These are phyloP conservation scores for Aspergillus ibericus DNA, from an alignment of 2,329 filamentous ascomycete genomes.

Conservation along the genomic window DNA sequence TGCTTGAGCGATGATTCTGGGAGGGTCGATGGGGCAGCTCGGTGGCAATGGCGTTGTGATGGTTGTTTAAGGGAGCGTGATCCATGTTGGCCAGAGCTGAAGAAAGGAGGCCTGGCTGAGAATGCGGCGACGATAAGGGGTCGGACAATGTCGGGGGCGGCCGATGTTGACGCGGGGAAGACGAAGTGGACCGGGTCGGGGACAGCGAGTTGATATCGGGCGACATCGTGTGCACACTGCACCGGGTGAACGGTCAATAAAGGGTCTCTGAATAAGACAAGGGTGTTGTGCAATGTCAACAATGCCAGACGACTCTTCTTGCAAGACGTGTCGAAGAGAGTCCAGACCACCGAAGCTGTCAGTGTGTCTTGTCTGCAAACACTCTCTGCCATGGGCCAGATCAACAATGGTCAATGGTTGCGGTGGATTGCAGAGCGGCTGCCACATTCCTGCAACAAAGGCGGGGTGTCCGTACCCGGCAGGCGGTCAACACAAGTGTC, in stretches of 20 bases:
- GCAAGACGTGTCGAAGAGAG: too few relatives aligned
- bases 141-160: slow-evolving; percentile 51
- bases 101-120: slow-evolving; percentile 9
- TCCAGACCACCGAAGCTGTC: background rate
- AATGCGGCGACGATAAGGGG: slow-evolving; percentile 56
- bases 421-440: background rate
- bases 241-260: background rate
- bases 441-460: background rate
- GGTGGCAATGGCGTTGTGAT: slow-evolving; percentile 74
- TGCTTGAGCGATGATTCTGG: slow-evolving; percentile 35
- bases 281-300: too few relatives aligned
- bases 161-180: slow-evolving; percentile 38
- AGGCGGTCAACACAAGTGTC: slow-evolving; percentile 1
- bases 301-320: too few relatives aligned
- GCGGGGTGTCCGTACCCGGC: background rate
- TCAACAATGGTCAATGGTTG: background rate
- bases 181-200: slow-evolving; percentile 51
- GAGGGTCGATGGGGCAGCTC: slow-evolving; percentile 53
- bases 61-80: slow-evolving; percentile 32
- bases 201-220: slow-evolving; percentile 74
- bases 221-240: slow-evolving; percentile 53
- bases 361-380: background rate
- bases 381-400: background rate
- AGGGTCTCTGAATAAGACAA: background rate
- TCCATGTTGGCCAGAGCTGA: slow-evolving; percentile 12